phyloP scores from a whole-genome alignment of 352 stramenopile genomes.

The Phytophthora litchii region DNA sequence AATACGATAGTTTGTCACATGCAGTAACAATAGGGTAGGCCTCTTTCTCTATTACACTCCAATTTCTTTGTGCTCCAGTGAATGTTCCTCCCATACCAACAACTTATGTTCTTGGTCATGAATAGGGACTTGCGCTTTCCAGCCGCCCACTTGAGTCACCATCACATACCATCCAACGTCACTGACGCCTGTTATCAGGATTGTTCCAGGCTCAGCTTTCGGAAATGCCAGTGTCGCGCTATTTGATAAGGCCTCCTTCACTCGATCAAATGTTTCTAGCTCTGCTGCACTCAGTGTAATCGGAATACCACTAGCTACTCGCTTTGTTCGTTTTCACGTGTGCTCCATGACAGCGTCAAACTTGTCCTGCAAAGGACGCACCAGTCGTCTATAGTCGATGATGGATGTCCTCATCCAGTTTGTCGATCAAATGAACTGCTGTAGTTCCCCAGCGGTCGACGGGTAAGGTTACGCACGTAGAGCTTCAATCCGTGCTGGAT shows the following conservation, averaged over 20 bases:
- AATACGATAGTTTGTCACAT: neutral
- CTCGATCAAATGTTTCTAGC: neutral
- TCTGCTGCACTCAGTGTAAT: neutral
- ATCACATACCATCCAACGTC: neutral
- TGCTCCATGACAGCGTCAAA: neutral
- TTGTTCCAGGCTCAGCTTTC: neutral
- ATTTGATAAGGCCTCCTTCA: too few relatives aligned
- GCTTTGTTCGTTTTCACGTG: neutral
- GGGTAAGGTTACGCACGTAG: neutral
- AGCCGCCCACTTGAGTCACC: neutral
- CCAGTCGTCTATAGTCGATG: neutral
- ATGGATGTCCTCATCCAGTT: slow-evolving; percentile 2
- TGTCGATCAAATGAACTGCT: neutral
- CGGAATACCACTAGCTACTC: neutral
- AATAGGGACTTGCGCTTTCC: neutral
- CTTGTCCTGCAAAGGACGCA: neutral
- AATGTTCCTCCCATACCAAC: neutral
- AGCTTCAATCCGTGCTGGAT: neutral
- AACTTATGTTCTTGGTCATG: neutral
- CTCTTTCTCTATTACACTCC: neutral
- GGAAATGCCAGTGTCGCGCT: neutral
- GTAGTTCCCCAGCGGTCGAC: neutral
- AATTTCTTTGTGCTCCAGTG: neutral
- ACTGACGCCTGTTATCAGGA: neutral
- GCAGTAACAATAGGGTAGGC: neutral